These are phyloP conservation scores for Fusarium nematophilum DNA, from an alignment of 2,329 filamentous ascomycete genomes.

Conservation along the genomic window DNA sequence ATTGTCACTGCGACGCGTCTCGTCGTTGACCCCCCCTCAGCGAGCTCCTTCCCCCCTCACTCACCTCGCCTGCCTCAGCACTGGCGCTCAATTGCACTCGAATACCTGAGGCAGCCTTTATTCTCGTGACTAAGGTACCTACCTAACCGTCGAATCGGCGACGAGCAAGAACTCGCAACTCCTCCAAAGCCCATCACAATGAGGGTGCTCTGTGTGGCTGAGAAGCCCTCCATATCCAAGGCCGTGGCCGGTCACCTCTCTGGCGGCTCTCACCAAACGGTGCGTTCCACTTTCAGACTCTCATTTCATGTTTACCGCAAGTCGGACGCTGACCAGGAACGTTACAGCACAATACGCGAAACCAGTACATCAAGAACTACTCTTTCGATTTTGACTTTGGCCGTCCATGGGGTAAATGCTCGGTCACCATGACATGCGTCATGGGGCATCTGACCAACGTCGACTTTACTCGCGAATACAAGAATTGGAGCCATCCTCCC, in stretches of 20 bases:
- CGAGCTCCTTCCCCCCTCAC: constrained; percentile 1
- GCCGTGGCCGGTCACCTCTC: constrained; percentile 91
- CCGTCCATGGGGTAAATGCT: constrained; percentile 80
- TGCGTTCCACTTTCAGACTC: constrained; percentile 56
- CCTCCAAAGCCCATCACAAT: constrained; percentile 47
- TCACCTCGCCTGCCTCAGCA: constrained; percentile 25
- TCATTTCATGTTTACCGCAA: background rate
- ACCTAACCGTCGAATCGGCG: background rate
- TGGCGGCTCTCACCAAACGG: constrained; percentile 77
- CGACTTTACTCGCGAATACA: constrained; percentile 80
- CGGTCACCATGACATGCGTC: constrained; percentile 94
- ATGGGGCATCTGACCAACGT: constrained; percentile 85
- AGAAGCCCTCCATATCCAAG: constrained; percentile 93
- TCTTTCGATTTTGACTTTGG: constrained; percentile 91
- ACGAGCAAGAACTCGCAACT: background rate
- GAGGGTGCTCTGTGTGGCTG: constrained; percentile 66
- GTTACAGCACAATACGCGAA: constrained; percentile 72
- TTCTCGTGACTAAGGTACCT: constrained; percentile 21
- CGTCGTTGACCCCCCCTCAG: constrained; percentile 11
- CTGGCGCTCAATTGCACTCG: constrained; percentile 11
- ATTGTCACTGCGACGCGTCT: constrained; percentile 17
- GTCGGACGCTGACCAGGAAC: constrained; percentile 34
- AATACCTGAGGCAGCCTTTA: constrained; percentile 28
- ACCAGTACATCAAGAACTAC: constrained; percentile 93
- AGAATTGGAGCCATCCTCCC: constrained; percentile 83